Conservation (phyloP, 148 eudicot species). For the Oxyria digyna region DNA sequence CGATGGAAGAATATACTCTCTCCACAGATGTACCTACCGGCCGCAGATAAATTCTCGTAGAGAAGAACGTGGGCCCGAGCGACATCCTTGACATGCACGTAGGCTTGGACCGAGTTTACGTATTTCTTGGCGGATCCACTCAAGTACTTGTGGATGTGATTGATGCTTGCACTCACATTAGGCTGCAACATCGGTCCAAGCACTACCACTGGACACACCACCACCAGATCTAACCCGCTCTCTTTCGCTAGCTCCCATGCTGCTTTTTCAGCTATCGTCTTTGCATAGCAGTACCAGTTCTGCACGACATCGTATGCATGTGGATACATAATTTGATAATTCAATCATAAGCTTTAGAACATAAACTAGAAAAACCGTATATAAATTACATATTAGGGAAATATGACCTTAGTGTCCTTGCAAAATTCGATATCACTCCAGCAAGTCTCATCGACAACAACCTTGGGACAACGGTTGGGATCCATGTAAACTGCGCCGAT, state of each 20-base stretch:
- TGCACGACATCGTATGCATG: background rate
- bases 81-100: conserved; percentile 71
- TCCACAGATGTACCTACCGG: conserved; percentile 66
- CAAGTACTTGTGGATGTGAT: conserved; percentile 67
- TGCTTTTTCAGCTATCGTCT: conserved; percentile 74
- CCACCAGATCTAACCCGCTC: conserved; percentile 66
- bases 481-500: conserved; percentile 90
- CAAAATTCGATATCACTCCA: conserved; percentile 98
- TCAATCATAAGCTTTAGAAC: too few species aligned
- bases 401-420: conserved; percentile 67
- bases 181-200: conserved; percentile 72
- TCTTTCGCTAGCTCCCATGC: conserved; percentile 76
- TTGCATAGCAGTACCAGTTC: conserved; percentile 97
- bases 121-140: conserved; percentile 76
- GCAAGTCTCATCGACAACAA: conserved; percentile 74
- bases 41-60: conserved; percentile 53
- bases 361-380: background rate
- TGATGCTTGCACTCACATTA: conserved; percentile 57
- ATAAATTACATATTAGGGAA: background rate
- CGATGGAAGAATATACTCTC: conserved; percentile 88
- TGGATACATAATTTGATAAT: too few species aligned
- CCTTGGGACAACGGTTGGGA: conserved; percentile 58
- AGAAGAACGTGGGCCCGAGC: conserved; percentile 72
- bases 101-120: conserved; percentile 66
- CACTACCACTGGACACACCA: conserved; percentile 63